Percentiles rank a stretch among this genome's conserved stretches.
Conservation (phyloP, 2,329 filamentous ascomycete genomes). For the Penicillium fuscoglaucum region DNA sequence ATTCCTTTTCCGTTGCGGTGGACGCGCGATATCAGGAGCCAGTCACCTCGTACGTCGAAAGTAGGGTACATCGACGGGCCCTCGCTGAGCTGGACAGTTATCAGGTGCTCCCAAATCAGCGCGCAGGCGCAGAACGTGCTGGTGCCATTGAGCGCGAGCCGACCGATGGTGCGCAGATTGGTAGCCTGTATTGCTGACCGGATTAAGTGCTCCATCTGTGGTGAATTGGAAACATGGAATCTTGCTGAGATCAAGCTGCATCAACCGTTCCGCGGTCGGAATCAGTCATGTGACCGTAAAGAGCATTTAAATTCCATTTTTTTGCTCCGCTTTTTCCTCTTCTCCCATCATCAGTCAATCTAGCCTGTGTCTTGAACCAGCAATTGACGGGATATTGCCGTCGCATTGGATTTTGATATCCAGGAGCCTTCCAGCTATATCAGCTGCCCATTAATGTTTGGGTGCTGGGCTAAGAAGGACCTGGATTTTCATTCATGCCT, state of each 20-base stretch:
- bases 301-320: conserved; percentile 20
- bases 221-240: conserved; percentile 6
- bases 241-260: conserved; percentile 5
- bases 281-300: conserved; percentile 13
- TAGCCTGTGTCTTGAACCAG: neutral
- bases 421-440: conserved; percentile 3
- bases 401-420: neutral
- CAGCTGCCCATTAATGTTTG: conserved; percentile 20
- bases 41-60: conserved; percentile 66
- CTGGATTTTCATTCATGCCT: neutral
- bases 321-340: neutral
- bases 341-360: conserved; percentile 2
- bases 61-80: conserved; percentile 92
- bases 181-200: conserved; percentile 28
- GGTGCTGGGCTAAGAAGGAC: conserved; percentile 2
- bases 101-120: conserved; percentile 58
- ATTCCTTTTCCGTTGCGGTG: conserved; percentile 67
- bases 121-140: conserved; percentile 40
- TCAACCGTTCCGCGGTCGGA: conserved; percentile 4
- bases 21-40: conserved; percentile 66
- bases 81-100: conserved; percentile 58
- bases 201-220: conserved; percentile 32
- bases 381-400: neutral
- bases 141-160: conserved; percentile 33
- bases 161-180: conserved; percentile 27